Base-by-base conservation (phyloP, 495 filamentous ascomycete genomes). In the Cercophora samala region DNA sequence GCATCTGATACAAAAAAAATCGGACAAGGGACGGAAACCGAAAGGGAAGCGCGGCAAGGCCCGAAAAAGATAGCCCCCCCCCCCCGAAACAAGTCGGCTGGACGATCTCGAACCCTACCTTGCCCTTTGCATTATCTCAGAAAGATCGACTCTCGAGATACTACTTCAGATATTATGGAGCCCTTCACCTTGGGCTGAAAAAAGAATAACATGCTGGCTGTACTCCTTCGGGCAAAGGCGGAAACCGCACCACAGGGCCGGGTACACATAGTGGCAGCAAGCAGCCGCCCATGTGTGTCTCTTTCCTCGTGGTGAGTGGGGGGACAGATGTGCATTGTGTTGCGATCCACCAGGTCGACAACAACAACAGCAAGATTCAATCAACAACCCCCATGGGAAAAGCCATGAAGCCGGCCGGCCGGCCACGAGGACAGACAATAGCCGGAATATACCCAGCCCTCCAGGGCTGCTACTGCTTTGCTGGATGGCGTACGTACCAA, bases 221-320 rank as follows among this genome's bases (percentile, higher is more conserved):
- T 61, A 60, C 26, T 22, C 5, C 60, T 68, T 61, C 68, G 56
- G 37, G 37, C 13, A 46, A 46, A 46, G 37, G 37, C 37, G 37
- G 37, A 18, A 46, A 46, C 37, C 15, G 37, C 37, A 46, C 37
- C 37, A 46, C 37, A 46, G 37, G 37, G 37, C 37, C 37, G 13
- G 37, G 37, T 46, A 46, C 37, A 46, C 37, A 46, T 46, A 17
- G 37, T 17, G 8, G 15, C 11, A 13, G 37, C 37, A 46, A 46
- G 37, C 37, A 46, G 11, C 37, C 6, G 11, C 6, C 8, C 37
- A 46, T 46, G 37, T 46, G 37, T 17, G 37, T 46, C 9, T 11
- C 3, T 46, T 17, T 17, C 37, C 37, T 46, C 37, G 37, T 46
- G 37, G 37, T 46, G 37, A 46, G 37, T 46, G 37, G 37, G 37